phyloP scores from a whole-genome alignment of 2,329 filamentous ascomycete genomes.

The Fusarium torreyae region DNA sequence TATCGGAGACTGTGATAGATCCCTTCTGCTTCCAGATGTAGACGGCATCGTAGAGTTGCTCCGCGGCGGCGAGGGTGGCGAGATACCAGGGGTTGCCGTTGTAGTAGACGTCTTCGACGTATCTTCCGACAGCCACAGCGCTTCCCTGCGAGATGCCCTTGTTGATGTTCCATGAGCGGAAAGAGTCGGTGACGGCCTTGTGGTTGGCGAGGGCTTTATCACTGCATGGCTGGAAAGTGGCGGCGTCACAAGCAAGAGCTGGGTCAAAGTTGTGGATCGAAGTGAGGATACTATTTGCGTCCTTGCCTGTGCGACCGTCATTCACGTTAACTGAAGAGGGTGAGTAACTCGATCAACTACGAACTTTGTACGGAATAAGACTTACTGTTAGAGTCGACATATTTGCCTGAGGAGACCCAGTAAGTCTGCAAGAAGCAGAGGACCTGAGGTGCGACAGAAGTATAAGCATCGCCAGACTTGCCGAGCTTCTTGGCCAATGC shows the following conservation, averaged over 20 bases:
- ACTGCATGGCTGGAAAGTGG: slow-evolving; percentile 85
- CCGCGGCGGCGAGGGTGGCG: slow-evolving; percentile 81
- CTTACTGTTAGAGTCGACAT: slow-evolving; percentile 77
- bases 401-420: slow-evolving; percentile 74
- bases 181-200: slow-evolving; percentile 82
- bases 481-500: slow-evolving; percentile 76
- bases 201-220: slow-evolving; percentile 79
- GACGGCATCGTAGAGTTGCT: slow-evolving; percentile 83
- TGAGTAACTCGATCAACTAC: not conserved
- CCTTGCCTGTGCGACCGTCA: slow-evolving; percentile 76
- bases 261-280: slow-evolving; percentile 81
- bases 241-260: slow-evolving; percentile 73
- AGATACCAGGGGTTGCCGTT: slow-evolving; percentile 88
- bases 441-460: slow-evolving; percentile 76
- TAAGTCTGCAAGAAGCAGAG: slow-evolving; percentile 82
- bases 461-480: slow-evolving; percentile 72
- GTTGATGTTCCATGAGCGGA: slow-evolving; percentile 82
- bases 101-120: slow-evolving; percentile 81
- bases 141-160: slow-evolving; percentile 70
- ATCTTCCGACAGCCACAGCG: slow-evolving; percentile 76
- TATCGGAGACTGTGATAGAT: slow-evolving; percentile 74
- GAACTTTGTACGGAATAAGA: not conserved
- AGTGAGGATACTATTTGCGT: slow-evolving; percentile 78
- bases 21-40: slow-evolving; percentile 77
- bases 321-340: slow-evolving; percentile 65